Base-by-base conservation (phyloP, 2,329 filamentous ascomycete species). In the Aspergillus udagawae region DNA sequence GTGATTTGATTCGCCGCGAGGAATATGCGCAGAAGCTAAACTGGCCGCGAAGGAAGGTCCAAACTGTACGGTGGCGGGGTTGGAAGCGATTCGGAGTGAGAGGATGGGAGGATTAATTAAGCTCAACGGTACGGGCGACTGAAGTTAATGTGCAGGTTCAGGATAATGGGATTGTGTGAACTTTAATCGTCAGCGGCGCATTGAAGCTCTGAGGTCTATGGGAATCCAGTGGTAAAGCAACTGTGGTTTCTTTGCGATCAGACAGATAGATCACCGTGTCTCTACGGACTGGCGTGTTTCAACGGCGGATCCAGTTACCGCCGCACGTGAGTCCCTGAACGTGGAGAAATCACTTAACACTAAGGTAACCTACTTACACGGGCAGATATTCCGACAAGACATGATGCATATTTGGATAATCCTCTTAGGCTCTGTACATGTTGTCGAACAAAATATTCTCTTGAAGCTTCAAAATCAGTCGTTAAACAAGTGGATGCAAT, bases 401-500 rank as follows among this genome's bases (percentile, higher is more conserved):
- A 20, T 27, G 7, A 21, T 32, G 17, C 4, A 8, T 28, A 21
- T 10, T 20, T 47, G 6, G 6, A 48, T 12, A 54, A 52, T 38
- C 32, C 28, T 38, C 6, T 5, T 38, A 38, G 32, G 32, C 14
- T 38, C 17, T 52, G 28, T 38, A 44, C 21, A 49, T 28, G 20
- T 49, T 48, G 44, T 52, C 23, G 53, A 21, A 38, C 27, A 28
- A 48, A 42, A 53, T 25, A 54, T 54, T 53, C 53, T 50, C 49
- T 54, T 50, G 38, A 38, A 54, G 44, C 21, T 54, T 41, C 47
- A 59, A n/a, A 27, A 47, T 29, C 44, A 57, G 21, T 28, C 45
- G 55, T 63, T 52, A 57, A 59, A 58, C 56, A 63, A 54, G 51
- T 60, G 60, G 60, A 71, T 72, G 70, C 69, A 70, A 69, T 63